A percentile compares a stretch with the other conserved stretches of the same genome.
These are phyloP conservation scores for Daldinia childiae DNA, from an alignment of 495 filamentous ascomycete genomes.

Conservation along the genomic window DNA sequence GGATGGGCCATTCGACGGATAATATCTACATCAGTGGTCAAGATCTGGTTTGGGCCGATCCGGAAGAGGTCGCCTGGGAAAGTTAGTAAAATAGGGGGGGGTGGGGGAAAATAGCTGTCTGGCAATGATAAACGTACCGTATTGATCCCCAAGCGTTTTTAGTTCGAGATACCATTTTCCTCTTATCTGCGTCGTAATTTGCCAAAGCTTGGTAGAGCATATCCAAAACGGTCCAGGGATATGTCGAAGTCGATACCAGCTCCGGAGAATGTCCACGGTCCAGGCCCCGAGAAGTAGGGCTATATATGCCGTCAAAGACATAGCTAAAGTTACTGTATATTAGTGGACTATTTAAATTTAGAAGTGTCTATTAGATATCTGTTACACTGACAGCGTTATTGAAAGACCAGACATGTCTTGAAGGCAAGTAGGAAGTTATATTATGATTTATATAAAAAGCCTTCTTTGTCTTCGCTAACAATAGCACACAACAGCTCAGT, in stretches of 20 bases:
- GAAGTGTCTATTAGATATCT: neutral
- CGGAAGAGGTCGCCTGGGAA: constrained; percentile 30
- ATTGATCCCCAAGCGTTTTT: constrained; percentile 21
- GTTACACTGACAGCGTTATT: neutral
- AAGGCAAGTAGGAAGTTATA: neutral
- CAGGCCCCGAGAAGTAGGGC: neutral
- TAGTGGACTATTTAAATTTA: neutral
- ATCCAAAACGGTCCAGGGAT: constrained; percentile 36
- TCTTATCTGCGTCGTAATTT: constrained; percentile 21
- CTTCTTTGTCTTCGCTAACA: neutral
- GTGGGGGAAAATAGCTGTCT: neutral
- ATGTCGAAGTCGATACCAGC: constrained; percentile 28
- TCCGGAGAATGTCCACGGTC: neutral
- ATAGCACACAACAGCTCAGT: neutral
- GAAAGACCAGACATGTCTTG: constrained; percentile 10
- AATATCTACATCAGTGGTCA: constrained; percentile 34
- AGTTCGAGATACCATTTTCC: constrained; percentile 30
- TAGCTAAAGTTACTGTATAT: neutral
- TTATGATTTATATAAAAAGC: neutral
- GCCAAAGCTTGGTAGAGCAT: constrained; percentile 28
- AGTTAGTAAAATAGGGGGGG: neutral
- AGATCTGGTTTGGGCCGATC: constrained; percentile 32
- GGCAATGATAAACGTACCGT: constrained; percentile 17
- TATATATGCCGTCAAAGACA: neutral
- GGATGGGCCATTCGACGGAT: constrained; percentile 36